Evolutionary conservation across 805 yeast species (phyloP).

Genomic region (Brettanomyces bruxellensis): DNA sequence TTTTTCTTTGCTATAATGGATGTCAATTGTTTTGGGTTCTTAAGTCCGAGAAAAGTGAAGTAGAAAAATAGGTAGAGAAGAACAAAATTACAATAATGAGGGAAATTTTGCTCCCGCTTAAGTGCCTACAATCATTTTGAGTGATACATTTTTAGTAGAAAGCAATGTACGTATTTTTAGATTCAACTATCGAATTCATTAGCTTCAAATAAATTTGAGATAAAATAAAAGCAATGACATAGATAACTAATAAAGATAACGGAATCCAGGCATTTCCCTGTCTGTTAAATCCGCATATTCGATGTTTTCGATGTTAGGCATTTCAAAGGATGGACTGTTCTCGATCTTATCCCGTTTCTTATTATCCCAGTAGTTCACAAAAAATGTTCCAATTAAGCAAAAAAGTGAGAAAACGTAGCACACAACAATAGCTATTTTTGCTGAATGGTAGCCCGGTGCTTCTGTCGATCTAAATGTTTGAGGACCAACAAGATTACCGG

Average conservation of each 20-base stretch:
- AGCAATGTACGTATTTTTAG: no score
- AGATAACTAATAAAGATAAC: conserved; percentile 23
- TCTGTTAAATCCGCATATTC: conserved; percentile 28
- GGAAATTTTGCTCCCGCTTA: no score
- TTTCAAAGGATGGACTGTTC: conserved; percentile 12
- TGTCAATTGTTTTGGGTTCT: no score
- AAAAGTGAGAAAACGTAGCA: conserved; percentile 13
- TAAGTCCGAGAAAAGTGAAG: no score
- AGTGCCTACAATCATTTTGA: no score
- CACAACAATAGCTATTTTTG: conserved; percentile 43
- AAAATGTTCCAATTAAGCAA: conserved; percentile 13
- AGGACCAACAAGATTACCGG: conserved; percentile 62
- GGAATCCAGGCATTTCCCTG: conserved; percentile 41
- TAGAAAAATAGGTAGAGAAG: no score
- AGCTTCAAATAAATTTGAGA: no score
- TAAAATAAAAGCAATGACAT: no score
- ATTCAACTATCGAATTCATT: no score
- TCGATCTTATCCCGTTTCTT: conserved; percentile 30
- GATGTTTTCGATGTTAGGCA: conserved; percentile 7
- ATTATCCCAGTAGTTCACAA: conserved; percentile 27
- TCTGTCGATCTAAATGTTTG: conserved; percentile 52
- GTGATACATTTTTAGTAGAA: no score
- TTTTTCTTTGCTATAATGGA: no score
- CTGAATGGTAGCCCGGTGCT: conserved; percentile 48
- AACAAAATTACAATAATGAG: no score